These are phyloP conservation scores for Cladosporium sphaerospermum DNA, from an alignment of 2,329 filamentous ascomycete species.

Conservation along the genomic window DNA sequence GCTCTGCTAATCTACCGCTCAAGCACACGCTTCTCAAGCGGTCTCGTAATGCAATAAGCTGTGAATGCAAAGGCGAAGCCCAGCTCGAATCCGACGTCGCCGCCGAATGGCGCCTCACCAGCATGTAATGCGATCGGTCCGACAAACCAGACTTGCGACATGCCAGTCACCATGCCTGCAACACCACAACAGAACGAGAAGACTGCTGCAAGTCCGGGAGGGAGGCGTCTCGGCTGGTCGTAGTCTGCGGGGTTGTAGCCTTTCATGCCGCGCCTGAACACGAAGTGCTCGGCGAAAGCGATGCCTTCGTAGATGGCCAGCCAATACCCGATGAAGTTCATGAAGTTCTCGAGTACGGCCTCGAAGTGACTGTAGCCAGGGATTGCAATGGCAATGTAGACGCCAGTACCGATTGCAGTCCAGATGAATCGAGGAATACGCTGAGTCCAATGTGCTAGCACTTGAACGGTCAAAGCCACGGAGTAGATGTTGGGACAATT, in stretches of 20 bases:
- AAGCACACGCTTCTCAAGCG: slow-evolving; percentile 41
- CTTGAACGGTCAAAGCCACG: slow-evolving; percentile 59
- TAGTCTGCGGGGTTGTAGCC: slow-evolving; percentile 58
- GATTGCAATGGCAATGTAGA: slow-evolving; percentile 64
- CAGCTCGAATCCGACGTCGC: slow-evolving; percentile 60
- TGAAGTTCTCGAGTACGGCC: slow-evolving; percentile 61
- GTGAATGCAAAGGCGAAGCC: slow-evolving; percentile 55
- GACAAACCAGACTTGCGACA: slow-evolving; percentile 64
- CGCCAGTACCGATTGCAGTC: slow-evolving; percentile 55
- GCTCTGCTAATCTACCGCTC: slow-evolving; percentile 13
- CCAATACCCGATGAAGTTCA: slow-evolving; percentile 60
- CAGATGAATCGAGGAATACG: slow-evolving; percentile 62
- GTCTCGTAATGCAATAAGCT: slow-evolving; percentile 47
- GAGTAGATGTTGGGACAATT: slow-evolving; percentile 55
- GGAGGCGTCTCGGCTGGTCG: slow-evolving; percentile 51
- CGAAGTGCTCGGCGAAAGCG: slow-evolving; percentile 59
- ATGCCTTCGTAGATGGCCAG: slow-evolving; percentile 67
- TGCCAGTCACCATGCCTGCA: slow-evolving; percentile 60
- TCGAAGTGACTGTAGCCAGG: slow-evolving; percentile 63
- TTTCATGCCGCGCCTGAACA: slow-evolving; percentile 57
- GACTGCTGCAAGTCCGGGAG: slow-evolving; percentile 58
- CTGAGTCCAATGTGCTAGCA: slow-evolving; percentile 54
- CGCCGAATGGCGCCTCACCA: slow-evolving; percentile 45
- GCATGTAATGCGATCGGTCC: slow-evolving; percentile 61
- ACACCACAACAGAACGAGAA: slow-evolving; percentile 59